A percentile compares a stretch with the other conserved stretches of the same genome.
Evolutionary conservation across 257 asterid genomes (phyloP).

Genomic region (Nicotiana noctiflora): DNA sequence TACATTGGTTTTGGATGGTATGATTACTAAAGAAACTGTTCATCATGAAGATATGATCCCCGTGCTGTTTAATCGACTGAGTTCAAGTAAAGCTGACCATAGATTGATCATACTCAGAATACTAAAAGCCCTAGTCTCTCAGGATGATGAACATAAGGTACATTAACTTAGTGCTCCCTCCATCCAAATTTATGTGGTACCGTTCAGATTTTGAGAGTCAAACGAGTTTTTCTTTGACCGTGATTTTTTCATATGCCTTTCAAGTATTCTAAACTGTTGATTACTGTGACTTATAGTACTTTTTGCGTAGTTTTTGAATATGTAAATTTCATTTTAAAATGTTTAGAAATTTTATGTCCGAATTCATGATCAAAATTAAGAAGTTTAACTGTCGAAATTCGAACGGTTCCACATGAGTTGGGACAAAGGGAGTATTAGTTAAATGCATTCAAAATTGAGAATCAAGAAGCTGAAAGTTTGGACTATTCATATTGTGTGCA

Average conservation of each 20-base stretch:
- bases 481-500: conserved; percentile 38
- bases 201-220: too few relatives aligned
- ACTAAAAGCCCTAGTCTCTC: conserved; percentile 34
- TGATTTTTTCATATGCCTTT: too few relatives aligned
- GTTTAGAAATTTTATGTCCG: too few relatives aligned
- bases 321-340: too few relatives aligned
- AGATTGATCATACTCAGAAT: conserved; percentile 44
- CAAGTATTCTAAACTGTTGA: too few relatives aligned
- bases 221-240: too few relatives aligned
- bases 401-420: too few relatives aligned
- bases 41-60: conserved; percentile 46
- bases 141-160: conserved; percentile 56
- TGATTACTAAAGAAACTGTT: conserved; percentile 29
- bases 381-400: too few relatives aligned
- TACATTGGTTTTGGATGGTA: conserved; percentile 36
- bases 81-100: conserved; percentile 33
- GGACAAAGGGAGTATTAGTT: neutral
- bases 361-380: too few relatives aligned
- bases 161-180: neutral
- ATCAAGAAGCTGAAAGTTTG: neutral
- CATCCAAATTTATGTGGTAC: too few relatives aligned
- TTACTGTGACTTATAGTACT: too few relatives aligned
- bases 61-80: conserved; percentile 37
- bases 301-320: too few relatives aligned
- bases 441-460: neutral